Percentiles rank a stretch among this genome's conserved stretches.
These are phyloP conservation scores for Beta corolliflora DNA, from an alignment of 179 eudicot species.

Conservation along the genomic window DNA sequence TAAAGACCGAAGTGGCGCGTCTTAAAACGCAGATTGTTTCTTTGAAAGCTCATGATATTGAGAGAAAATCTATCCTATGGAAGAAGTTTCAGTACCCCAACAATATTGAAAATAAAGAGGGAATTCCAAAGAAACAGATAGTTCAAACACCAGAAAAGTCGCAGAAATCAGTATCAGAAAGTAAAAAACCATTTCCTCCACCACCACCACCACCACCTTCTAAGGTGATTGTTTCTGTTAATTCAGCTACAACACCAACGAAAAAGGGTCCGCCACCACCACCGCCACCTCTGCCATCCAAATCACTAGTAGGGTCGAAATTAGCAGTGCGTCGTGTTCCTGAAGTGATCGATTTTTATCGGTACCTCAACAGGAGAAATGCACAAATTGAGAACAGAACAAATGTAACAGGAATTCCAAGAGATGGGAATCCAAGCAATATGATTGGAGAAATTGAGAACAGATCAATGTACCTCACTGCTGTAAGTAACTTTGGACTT, in stretches of 20 bases:
- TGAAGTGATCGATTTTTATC: conserved; percentile 78
- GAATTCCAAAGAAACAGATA: not conserved
- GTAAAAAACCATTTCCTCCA: conserved; percentile 5
- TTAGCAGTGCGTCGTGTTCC: conserved; percentile 60
- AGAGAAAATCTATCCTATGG: conserved; percentile 61
- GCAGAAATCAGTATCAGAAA: not conserved
- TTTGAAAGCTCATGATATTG: conserved; percentile 65
- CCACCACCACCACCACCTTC: conserved; percentile 6
- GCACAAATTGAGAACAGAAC: conserved; percentile 44
- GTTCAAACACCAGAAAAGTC: not conserved
- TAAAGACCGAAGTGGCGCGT: conserved; percentile 52
- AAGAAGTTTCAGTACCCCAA: conserved; percentile 67
- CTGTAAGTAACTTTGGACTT: conserved; percentile 51
- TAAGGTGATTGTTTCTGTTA: not conserved
- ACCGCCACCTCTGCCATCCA: conserved; percentile 54
- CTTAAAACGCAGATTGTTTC: conserved; percentile 50
- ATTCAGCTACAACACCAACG: not conserved
- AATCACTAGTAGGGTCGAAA: conserved; percentile 30
- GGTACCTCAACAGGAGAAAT: conserved; percentile 65
- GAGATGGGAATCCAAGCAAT: conserved; percentile 45
- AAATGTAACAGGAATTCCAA: conserved; percentile 29
- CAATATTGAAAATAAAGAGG: conserved; percentile 19
- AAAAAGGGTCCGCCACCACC: conserved; percentile 38
- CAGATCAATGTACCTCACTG: conserved; percentile 67
- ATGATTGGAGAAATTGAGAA: conserved; percentile 98